Evolutionary conservation across 202 grass and related monocot genomes (phyloP).

Genomic region (Setaria viridis): DNA sequence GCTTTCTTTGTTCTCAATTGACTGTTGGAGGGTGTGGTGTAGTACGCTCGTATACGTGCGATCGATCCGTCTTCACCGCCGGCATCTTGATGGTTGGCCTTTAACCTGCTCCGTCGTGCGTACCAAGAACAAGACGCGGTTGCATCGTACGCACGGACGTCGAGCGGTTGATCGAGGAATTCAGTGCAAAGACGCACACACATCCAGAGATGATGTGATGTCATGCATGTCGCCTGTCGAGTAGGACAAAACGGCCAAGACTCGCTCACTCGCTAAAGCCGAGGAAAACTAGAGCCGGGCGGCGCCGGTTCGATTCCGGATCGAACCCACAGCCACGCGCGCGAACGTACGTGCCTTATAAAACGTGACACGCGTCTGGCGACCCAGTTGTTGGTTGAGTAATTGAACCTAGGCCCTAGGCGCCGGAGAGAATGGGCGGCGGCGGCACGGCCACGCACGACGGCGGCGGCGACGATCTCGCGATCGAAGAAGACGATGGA

Average conservation of each 20-base stretch:
- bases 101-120: too few species aligned
- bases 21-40: not conserved
- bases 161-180: not conserved
- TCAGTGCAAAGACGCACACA: too few species aligned
- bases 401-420: not conserved
- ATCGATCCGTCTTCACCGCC: not conserved
- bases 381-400: not conserved
- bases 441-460: not conserved
- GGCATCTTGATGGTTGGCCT: not conserved
- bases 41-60: not conserved
- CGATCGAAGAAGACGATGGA: not conserved
- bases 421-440: constrained; percentile 11
- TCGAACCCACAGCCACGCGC: too few species aligned
- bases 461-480: not conserved
- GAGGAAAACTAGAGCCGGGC: too few species aligned
- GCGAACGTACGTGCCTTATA: too few species aligned
- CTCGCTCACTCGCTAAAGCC: too few species aligned
- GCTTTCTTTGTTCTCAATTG: not conserved
- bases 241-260: too few species aligned
- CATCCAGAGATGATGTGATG: too few species aligned
- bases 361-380: not conserved
- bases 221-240: too few species aligned
- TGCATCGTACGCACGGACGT: not conserved
- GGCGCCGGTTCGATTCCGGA: too few species aligned
- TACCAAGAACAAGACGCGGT: not conserved